A percentile compares a stretch with the other conserved stretches of the same genome.
phyloP scores from a whole-genome alignment of 1,284 basidiomycete species.

The Exobasidium cylindrosporum region DNA sequence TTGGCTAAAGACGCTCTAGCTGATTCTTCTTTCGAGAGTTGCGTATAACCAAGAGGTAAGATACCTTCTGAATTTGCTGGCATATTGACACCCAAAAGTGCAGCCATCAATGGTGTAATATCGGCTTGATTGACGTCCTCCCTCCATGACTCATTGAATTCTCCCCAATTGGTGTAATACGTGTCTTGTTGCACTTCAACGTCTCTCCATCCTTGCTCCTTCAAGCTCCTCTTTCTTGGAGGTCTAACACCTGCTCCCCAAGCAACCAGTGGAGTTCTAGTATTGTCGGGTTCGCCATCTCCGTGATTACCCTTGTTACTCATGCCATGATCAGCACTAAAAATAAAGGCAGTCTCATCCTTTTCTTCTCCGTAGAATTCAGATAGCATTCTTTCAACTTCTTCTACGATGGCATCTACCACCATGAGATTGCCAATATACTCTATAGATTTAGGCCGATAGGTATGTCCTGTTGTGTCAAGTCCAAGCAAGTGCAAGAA shows the following conservation, averaged over 20 bases:
- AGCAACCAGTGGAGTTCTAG: conserved; percentile 76
- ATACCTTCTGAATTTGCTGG: conserved; percentile 56
- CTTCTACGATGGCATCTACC: conserved; percentile 73
- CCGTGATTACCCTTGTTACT: conserved; percentile 83
- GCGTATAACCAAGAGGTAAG: conserved; percentile 52
- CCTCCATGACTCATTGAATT: conserved; percentile 28
- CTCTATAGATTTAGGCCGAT: conserved; percentile 81
- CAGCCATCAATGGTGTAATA: conserved; percentile 70
- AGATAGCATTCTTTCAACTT: conserved; percentile 66
- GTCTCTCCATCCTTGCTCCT: conserved; percentile 14
- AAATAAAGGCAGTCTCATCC: conserved; percentile 70
- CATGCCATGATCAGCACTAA: conserved; percentile 90
- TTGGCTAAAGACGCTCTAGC: conserved; percentile 70
- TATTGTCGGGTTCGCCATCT: conserved; percentile 84
- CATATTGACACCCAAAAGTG: conserved; percentile 36
- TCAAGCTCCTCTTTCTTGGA: conserved; percentile 14
- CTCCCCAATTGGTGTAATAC: conserved; percentile 40
- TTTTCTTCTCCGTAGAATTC: conserved; percentile 59
- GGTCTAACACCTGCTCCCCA: conserved; percentile 69
- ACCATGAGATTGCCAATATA: conserved; percentile 81
- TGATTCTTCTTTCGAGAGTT: conserved; percentile 56
- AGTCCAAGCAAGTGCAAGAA: conserved; percentile 81
- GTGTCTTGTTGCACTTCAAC: conserved; percentile 19
- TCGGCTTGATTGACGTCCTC: conserved; percentile 77
- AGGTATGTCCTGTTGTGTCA: conserved; percentile 83